phyloP scores from a whole-genome alignment of 2,329 filamentous ascomycete species.

The Cladophialophora exuberans region DNA sequence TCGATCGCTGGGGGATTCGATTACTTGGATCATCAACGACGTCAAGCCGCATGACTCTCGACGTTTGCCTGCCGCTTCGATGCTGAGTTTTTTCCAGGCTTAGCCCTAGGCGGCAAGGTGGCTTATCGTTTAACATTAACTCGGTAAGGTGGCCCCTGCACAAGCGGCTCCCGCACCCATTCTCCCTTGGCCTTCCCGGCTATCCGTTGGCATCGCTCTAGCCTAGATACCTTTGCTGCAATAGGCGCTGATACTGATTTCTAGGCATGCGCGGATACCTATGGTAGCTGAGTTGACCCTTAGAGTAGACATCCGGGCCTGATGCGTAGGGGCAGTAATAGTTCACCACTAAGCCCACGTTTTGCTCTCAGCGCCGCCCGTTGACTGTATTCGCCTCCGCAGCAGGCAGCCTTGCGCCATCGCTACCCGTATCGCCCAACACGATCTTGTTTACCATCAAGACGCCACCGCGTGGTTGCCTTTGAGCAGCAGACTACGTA shows the following conservation, averaged over 20 bases:
- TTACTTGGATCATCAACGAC: constrained; percentile 16
- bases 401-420: constrained; percentile 10
- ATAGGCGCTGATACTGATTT: no score
- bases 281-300: no score
- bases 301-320: no score
- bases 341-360: no score
- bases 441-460: background rate
- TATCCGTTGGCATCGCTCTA: constrained; percentile 6
- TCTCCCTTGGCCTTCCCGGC: no score
- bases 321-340: no score
- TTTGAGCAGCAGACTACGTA: no score
- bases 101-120: constrained; percentile 4
- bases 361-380: background rate
- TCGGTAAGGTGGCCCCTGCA: background rate
- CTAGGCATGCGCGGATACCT: no score
- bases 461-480: constrained; percentile 3
- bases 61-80: background rate
- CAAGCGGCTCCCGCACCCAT: background rate
- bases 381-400: no score
- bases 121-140: background rate
- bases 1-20: constrained; percentile 1
- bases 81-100: background rate
- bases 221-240: no score
- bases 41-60: constrained; percentile 13
- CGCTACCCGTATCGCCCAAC: background rate